Evolutionary conservation across 495 filamentous ascomycete species (phyloP), one percentile per base, ranked within the genome.

Genomic region (Aspergillus panamensis): DNA sequence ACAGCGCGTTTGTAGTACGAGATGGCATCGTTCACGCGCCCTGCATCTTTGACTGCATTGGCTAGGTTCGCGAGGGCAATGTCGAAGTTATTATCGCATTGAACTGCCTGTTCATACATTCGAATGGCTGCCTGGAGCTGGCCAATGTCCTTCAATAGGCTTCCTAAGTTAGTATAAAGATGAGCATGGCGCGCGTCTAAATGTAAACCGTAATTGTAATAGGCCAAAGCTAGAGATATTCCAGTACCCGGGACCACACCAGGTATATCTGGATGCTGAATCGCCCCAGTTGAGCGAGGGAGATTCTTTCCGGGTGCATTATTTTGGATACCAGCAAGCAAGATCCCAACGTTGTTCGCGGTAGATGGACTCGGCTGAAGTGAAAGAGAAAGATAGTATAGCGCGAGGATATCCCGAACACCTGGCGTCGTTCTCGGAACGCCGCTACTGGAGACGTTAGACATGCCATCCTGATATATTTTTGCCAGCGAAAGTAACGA

Each of bases 401-500:
- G 81, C 3, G 92, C 91, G 14, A 99, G 71, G 43, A 99, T 99
- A 62, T 99, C 94, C 31, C 91, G 86, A 7, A 97, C 91, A 2
- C 90, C 87, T 40, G 87, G 84, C 3, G 87, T 81, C 10, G 86
- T 76, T 40, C 86, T 76, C 20, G 78, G 77, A 37, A 80, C 77
- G 31, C 84, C 80, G 3, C 80, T 74, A 33, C 82, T 73, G 16
- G 83, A 84, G 32, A 86, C 84, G 58, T 84, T 92, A 7, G 91
- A 80, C 89, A 97, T 96, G n/a, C 92, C 88, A 75, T 99, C 94
- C 70, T 99, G 94, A 62, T 96, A 97, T 45, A 99, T 97, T 71
- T 99, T 99, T 21, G 94, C 94, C 48, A 99, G 76, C 0, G 93
- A 97, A 3, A 99, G 81, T 8, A 99, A 75, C 14, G 92, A 94